Conservation (phyloP, 1,284 basidiomycete species). For the Cystobasidium pallidum region DNA sequence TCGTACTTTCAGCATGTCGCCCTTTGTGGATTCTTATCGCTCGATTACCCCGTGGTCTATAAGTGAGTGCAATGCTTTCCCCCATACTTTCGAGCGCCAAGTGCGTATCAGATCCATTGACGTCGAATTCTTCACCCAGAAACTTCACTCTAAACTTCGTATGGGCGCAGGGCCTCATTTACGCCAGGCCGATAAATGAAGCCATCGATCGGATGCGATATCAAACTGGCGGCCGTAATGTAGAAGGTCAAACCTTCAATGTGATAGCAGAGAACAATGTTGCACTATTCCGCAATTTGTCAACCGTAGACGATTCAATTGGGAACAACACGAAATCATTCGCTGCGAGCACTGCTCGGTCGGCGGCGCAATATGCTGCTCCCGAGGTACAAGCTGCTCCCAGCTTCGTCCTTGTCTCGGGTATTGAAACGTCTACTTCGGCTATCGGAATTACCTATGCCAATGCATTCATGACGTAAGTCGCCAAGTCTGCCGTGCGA, state of each 20-base stretch:
- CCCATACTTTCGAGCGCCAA: background rate
- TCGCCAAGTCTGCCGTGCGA: background rate
- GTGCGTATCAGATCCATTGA: too few species aligned
- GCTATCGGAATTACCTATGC: conserved; percentile 47
- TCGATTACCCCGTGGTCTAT: conserved; percentile 86
- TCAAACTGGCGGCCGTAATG: conserved; percentile 69
- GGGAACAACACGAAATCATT: conserved; percentile 52
- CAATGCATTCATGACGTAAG: conserved; percentile 50
- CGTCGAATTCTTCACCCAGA: conserved; percentile 3
- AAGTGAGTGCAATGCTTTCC: conserved; percentile 57
- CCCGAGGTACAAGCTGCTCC: conserved; percentile 47
- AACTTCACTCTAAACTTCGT: conserved; percentile 27
- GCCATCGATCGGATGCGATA: conserved; percentile 80
- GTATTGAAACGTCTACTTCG: conserved; percentile 43
- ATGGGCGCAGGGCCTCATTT: conserved; percentile 73
- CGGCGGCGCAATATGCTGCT: conserved; percentile 37
- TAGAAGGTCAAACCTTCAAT: conserved; percentile 61
- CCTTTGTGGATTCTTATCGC: conserved; percentile 71
- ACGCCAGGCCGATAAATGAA: conserved; percentile 68
- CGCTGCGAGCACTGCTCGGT: conserved; percentile 10
- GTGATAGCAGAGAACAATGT: conserved; percentile 48
- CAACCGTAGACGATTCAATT: background rate
- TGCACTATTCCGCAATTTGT: conserved; percentile 41
- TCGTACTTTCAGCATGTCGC: conserved; percentile 81
- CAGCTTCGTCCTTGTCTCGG: conserved; percentile 42